Percentiles rank a stretch among this genome's conserved stretches.
phyloP scores from a whole-genome alignment of 768 basidiomycete genomes.

The Tylopilus sp. region DNA sequence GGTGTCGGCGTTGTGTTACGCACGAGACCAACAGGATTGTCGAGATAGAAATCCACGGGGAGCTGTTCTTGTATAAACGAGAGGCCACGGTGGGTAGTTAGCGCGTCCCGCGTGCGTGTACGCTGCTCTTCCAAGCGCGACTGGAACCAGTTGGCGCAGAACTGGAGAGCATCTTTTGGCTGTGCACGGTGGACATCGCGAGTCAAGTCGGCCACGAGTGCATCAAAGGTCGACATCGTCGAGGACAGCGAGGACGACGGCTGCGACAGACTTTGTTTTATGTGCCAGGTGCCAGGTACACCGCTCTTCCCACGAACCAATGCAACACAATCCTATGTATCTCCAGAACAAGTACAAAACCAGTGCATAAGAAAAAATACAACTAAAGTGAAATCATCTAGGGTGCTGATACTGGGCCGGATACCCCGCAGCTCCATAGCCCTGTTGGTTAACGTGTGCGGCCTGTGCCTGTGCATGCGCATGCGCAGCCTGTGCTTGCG shows the following conservation, averaged over 20 bases:
- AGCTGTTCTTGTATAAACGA: slow-evolving; percentile 49
- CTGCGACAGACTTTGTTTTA: slow-evolving; percentile 1
- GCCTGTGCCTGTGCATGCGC: slow-evolving; percentile 39
- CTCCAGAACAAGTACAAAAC: slow-evolving; percentile 14
- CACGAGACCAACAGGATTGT: slow-evolving; percentile 41
- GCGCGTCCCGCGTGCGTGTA: slow-evolving; percentile 61
- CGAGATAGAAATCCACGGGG: slow-evolving; percentile 57
- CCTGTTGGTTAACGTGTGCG: slow-evolving; percentile 29
- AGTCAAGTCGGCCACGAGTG: slow-evolving; percentile 79
- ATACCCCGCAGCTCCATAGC: slow-evolving; percentile 26
- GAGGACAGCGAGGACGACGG: slow-evolving; percentile 6
- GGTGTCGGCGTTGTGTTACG: slow-evolving; percentile 36
- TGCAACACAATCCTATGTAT: too few relatives aligned
- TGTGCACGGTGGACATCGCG: slow-evolving; percentile 83
- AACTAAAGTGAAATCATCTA: slow-evolving; percentile 15
- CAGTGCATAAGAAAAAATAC: not conserved
- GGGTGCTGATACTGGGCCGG: slow-evolving; percentile 33
- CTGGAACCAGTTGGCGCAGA: slow-evolving; percentile 94
- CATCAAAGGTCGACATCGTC: slow-evolving; percentile 70
- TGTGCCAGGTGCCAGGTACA: slow-evolving; percentile 3
- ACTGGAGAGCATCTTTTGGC: slow-evolving; percentile 89
- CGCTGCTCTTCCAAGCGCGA: slow-evolving; percentile 82
- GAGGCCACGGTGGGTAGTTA: slow-evolving; percentile 45
- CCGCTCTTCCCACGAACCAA: slow-evolving; percentile 23
- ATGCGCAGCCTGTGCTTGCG: slow-evolving; percentile 39